Base-by-base conservation (phyloP, 352 stramenopile species). In the Thalassiosira pacifica region DNA sequence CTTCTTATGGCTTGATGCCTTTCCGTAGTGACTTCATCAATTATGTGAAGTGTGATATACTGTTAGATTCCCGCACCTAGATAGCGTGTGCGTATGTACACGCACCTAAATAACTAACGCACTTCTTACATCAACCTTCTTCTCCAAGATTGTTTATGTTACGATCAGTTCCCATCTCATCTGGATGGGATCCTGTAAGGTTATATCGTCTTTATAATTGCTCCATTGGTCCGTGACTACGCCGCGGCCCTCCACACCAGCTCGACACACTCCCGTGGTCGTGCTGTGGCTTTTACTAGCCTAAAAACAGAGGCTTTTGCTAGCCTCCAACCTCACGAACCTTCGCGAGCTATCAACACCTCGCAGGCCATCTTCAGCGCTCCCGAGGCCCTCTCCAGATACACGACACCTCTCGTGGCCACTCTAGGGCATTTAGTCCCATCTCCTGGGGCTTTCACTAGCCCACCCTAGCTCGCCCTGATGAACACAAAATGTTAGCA, bases 11-110 rank as follows among this genome's bases (percentile, higher is more conserved):
- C n/a, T n/a, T n/a, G n/a, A n/a, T n/a, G n/a, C n/a, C n/a, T n/a
- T n/a, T n/a, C n/a, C n/a, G n/a, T n/a, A n/a, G n/a, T n/a, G n/a
- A n/a, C n/a, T n/a, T n/a, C n/a, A n/a, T n/a, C n/a, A n/a, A n/a
- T 34, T 65, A 80, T 42, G 48, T 61, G 13, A 18, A 53, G 2
- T 73, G 63, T 52, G 13, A n/a, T n/a, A n/a, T n/a, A n/a, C 40
- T 48, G 40, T 48, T 48, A 48, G 40, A 48, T 48, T 16, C 40
- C 40, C 8, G 40, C 16, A 48, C 40, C 40, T 48, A 48, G 40
- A 48, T 48, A 48, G 40, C 6, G 40, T 16, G 40, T 48, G 16
- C 16, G 40, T 48, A n/a, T 16, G 40, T 48, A 48, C 40, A 16
- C 40, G 16, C 40, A 16, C 16, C 6, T n/a, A n/a, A n/a, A n/a